Evolutionary conservation across 23 red algal genomes (phyloP).

Genomic region (Pyropia haitanensis): DNA sequence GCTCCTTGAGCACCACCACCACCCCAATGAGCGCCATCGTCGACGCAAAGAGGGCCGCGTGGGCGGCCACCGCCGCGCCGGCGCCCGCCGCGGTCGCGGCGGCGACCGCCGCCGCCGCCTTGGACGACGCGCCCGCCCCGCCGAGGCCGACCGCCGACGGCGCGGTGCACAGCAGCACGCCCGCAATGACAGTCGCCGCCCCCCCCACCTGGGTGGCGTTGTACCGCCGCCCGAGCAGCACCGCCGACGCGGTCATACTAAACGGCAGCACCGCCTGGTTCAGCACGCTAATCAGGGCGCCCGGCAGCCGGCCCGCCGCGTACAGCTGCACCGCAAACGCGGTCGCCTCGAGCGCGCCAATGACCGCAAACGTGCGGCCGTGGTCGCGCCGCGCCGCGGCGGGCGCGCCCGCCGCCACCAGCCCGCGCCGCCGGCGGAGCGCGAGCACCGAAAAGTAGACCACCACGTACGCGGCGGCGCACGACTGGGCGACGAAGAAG

Average conservation of each 20-base stretch:
- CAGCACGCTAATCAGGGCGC: slow-evolving; percentile 11
- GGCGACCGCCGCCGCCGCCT: background rate
- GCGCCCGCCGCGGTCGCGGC: background rate
- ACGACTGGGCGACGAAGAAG: slow-evolving; percentile 8
- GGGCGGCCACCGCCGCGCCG: background rate
- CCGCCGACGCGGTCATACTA: slow-evolving; percentile 4
- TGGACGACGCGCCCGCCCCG: background rate
- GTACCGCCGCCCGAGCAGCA: slow-evolving; percentile 19
- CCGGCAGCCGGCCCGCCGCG: slow-evolving; percentile 10
- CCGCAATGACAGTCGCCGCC: background rate
- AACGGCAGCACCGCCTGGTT: slow-evolving; percentile 14
- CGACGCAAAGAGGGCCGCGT: slow-evolving; percentile 1
- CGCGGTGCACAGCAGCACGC: slow-evolving; percentile 2
- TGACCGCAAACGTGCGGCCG: slow-evolving; percentile 8
- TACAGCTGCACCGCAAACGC: slow-evolving; percentile 22
- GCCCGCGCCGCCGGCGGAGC: background rate
- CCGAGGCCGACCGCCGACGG: background rate
- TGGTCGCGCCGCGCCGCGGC: slow-evolving; percentile 2
- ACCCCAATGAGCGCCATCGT: slow-evolving; percentile 11
- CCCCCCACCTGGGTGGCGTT: slow-evolving; percentile 1
- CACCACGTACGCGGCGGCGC: slow-evolving; percentile 4
- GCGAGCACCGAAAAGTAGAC: slow-evolving; percentile 3
- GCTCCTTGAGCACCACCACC: slow-evolving; percentile 27
- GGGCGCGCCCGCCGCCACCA: slow-evolving; percentile 2
- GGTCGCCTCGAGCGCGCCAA: slow-evolving; percentile 20